Conservation (phyloP, 148 eudicot species). For the Cornus kousa region DNA sequence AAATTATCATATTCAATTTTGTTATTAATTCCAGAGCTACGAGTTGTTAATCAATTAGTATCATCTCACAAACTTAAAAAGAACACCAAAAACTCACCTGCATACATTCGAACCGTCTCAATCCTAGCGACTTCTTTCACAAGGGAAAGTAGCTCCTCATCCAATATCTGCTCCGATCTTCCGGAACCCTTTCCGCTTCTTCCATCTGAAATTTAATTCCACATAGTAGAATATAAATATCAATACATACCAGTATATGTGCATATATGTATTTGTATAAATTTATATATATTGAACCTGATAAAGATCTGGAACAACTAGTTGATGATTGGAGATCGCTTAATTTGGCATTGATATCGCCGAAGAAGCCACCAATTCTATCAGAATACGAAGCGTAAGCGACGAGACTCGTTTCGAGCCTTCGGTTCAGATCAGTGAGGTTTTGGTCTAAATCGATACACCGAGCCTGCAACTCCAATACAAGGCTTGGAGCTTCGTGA, state of each 20-base stretch:
- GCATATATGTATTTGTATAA: background rate
- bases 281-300: conserved; percentile 16
- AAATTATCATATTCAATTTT: background rate
- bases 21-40: background rate
- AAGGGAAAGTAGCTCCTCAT: conserved; percentile 74
- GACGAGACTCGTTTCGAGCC: conserved; percentile 34
- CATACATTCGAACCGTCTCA: conserved; percentile 73
- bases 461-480: conserved; percentile 49
- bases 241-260: background rate
- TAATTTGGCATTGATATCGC: conserved; percentile 39
- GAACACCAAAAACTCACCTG: conserved; percentile 48
- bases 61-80: background rate
- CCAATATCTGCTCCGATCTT: conserved; percentile 46
- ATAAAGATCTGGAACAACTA: conserved; percentile 24
- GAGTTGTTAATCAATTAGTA: background rate
- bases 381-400: conserved; percentile 55
- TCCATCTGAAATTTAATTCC: conserved; percentile 31
- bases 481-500: conserved; percentile 40
- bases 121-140: conserved; percentile 96
- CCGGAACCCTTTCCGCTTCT: conserved; percentile 22
- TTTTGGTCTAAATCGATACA: conserved; percentile 46
- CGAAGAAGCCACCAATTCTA: conserved; percentile 34
- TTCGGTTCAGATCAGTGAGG: conserved; percentile 48
- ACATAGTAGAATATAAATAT: background rate
- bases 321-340: conserved; percentile 28